Base-by-base conservation (phyloP, 345 rosid species). In the Populus ilicifolia region DNA sequence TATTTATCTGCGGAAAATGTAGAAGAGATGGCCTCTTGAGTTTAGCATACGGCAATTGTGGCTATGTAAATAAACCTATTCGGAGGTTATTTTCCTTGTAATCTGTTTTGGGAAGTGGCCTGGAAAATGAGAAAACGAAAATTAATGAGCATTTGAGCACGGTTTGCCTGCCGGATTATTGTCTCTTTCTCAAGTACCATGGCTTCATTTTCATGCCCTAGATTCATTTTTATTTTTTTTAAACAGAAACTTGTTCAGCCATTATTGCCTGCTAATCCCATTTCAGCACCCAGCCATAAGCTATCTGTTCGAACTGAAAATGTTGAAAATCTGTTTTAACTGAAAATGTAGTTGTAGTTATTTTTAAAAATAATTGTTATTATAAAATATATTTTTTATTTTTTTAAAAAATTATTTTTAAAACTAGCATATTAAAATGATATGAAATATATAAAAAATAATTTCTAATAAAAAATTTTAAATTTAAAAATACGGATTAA, bases 31-130 rank as follows among this genome's bases (percentile, higher is more conserved):
- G 36, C 67, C 59, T 36, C 30, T 39, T 39, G 59, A 56, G 66
- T 63, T 65, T 75, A 64, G 72, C 70, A 14, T 63, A 35, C 9
- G 29, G 29, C 63, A 67, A 80, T 36, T 56, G 62, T 46, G 61
- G 29, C 67, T 66, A 8, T 54, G 78, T 82, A 70, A 46, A 74
- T 78, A 75, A 74, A 75, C 72, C 29, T n/a, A 18, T 33, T 50
- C 56, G 29, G 59, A 27, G 13, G 21, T 30, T 65, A 6, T 13
- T n/a, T 21, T 38, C 50, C 14, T 13, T 68, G 71, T 39, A 38
- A 18, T 30, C 71, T 20, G 46, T 39, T 39, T 29, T 39, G 71
- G 48, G 46, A 4, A 39, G 27, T 39, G 71, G 30, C 5, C 44
- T 68, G 48, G 48, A 68, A 68, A 38, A 67, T 67, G 25, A 20